These are phyloP conservation scores for Diddensiella caesifluorescens DNA, from an alignment of 805 yeast species.

Conservation along the genomic window DNA sequence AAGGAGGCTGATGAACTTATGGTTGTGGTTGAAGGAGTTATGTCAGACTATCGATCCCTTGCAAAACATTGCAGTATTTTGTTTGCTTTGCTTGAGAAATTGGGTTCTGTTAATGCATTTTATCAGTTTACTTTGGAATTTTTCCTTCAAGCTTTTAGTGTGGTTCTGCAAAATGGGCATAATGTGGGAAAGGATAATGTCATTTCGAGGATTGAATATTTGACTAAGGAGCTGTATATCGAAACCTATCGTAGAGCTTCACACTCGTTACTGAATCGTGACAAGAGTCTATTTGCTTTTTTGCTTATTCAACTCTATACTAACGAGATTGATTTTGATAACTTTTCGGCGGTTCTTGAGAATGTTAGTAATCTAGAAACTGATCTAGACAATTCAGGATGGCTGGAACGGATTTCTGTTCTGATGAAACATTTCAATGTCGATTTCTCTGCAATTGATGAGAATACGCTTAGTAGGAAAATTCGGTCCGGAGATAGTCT, in stretches of 20 bases:
- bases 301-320: conserved; percentile 35
- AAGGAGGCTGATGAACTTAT: conserved; percentile 51
- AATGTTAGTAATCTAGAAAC: too few species aligned
- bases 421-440: too few species aligned
- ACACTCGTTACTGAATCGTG: conserved; percentile 42
- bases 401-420: too few species aligned
- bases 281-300: conserved; percentile 38
- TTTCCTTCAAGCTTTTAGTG: conserved; percentile 35
- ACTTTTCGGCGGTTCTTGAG: too few species aligned
- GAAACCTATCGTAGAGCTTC: conserved; percentile 44
- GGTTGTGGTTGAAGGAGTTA: conserved; percentile 45
- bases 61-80: conserved; percentile 52
- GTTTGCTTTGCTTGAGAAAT: conserved; percentile 41
- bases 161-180: conserved; percentile 27
- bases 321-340: conserved; percentile 3
- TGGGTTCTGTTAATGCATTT: conserved; percentile 42
- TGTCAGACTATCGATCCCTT: conserved; percentile 46
- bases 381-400: too few species aligned
- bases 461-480: neutral
- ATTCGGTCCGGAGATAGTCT: neutral
- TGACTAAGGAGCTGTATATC: conserved; percentile 40
- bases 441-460: too few species aligned
- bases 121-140: conserved; percentile 56
- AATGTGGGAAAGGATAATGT: conserved; percentile 5
- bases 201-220: conserved; percentile 25